These are phyloP conservation scores for Penicillium ochrochloron DNA, from an alignment of 495 filamentous ascomycete genomes.

Conservation along the genomic window DNA sequence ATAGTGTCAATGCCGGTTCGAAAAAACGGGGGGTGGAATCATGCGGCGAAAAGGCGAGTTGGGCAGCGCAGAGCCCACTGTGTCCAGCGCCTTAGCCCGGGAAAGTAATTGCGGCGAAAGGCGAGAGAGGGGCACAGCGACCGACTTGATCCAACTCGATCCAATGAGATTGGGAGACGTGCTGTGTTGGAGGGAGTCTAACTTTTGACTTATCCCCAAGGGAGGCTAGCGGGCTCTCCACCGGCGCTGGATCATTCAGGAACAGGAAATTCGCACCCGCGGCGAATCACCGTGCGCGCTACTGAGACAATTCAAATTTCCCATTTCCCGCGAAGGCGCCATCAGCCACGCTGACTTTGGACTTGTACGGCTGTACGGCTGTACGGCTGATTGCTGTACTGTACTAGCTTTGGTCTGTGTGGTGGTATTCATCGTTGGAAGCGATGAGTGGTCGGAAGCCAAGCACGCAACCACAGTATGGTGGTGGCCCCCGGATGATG, in stretches of 20 bases:
- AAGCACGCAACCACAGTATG: conserved; percentile 10
- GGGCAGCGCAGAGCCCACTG: neutral
- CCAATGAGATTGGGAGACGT: neutral
- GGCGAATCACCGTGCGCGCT: conserved; percentile 16
- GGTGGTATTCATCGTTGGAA: neutral
- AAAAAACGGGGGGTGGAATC: neutral
- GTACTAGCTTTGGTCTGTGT: neutral
- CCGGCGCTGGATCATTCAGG: conserved; percentile 17
- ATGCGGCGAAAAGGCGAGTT: neutral
- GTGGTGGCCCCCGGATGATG: neutral
- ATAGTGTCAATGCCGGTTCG: neutral
- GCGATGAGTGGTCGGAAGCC: neutral
- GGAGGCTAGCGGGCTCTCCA: neutral
- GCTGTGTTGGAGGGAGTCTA: neutral
- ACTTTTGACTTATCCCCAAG: neutral
- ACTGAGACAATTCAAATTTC: conserved; percentile 32
- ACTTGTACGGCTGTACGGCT: neutral
- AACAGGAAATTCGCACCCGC: conserved; percentile 30
- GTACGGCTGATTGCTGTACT: neutral
- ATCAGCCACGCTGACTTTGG: neutral
- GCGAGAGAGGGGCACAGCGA: neutral
- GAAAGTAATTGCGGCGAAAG: neutral
- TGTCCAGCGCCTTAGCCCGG: neutral
- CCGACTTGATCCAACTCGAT: neutral
- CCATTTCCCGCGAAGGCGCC: conserved; percentile 3